Base-by-base conservation (phyloP, 805 yeast genomes). In the Saturnispora kantuleensis region DNA sequence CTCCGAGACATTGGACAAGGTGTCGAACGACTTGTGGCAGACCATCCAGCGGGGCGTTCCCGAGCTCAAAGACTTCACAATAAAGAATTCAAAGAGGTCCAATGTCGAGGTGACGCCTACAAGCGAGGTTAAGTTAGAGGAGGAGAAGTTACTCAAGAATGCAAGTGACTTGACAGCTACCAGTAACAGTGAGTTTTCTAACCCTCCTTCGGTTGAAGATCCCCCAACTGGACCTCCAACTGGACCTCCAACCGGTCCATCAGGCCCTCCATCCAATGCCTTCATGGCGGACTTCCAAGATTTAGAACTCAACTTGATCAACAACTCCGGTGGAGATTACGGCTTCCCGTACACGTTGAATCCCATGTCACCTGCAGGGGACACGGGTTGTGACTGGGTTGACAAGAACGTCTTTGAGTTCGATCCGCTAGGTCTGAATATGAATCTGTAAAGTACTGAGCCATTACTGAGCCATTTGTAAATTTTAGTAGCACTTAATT, bases 341-440 rank as follows among this genome's bases (percentile, higher is more conserved):
- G 52, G 47, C 17, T 39, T 52, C 28, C 38, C 43, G 17, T 16
- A 15, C n/a, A 34, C 28, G 26, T 41, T 51, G 32, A 52, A 54
- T 18, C 50, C 47, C 2, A 34, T 56, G 35, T 56, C 60, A 16
- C 63, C 63, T 8, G 36, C 51, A 5, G 55, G 71, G 5, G 78
- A 73, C 37, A 73, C 78, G 3, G 79, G 79, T 0, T 74, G 79
- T 61, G 76, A 74, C 50, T 74, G 79, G 78, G 72, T 74, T 38
- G 79, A 74, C 52, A 74, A 71, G 44, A 63, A 66, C 49, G 61
- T 62, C 41, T 58, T 70, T 41, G 73, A 68, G 39, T 68, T 58
- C 51, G 67, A 60, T 36, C 62, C 55, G 7, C 57, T 57, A 38
- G 49, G 57, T 29, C 40, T 58, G 29, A 39, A 35, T 36, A 39